Evolutionary conservation across 225 moss, liverwort and hornwort species (phyloP).

Genomic region (Bryoerythrophyllum caledonicum): DNA sequence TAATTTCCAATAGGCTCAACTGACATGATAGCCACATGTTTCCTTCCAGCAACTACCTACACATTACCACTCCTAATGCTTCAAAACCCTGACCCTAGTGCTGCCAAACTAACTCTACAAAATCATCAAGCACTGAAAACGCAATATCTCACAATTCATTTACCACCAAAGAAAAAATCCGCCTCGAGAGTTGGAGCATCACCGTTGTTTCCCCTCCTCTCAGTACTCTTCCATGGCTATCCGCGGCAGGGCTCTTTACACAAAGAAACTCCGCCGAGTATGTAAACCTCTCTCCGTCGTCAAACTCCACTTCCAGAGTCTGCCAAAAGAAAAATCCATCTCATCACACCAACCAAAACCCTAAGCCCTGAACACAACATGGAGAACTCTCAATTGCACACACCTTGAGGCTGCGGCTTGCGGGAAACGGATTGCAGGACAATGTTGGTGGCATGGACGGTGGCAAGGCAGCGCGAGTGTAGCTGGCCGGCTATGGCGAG

Average conservation of each 20-base stretch:
- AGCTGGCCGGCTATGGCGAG: constrained; percentile 28
- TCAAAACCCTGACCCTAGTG: too few relatives aligned
- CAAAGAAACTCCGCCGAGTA: constrained; percentile 70
- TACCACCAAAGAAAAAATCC: neutral
- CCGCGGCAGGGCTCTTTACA: constrained; percentile 65
- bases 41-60: too few relatives aligned
- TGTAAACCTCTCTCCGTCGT: constrained; percentile 36
- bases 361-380: too few relatives aligned
- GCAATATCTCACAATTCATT: too few relatives aligned
- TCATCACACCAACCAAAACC: too few relatives aligned
- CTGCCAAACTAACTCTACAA: too few relatives aligned
- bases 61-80: too few relatives aligned
- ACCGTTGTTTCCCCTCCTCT: constrained; percentile 47
- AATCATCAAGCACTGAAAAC: neutral
- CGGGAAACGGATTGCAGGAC: constrained; percentile 19
- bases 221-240: constrained; percentile 45
- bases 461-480: neutral
- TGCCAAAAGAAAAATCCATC: too few relatives aligned
- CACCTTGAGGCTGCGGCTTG: constrained; percentile 28
- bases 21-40: too few relatives aligned
- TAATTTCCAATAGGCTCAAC: too few relatives aligned
- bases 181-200: neutral
- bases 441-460: constrained; percentile 18
- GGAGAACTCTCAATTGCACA: too few relatives aligned
- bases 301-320: too few relatives aligned